phyloP scores from a whole-genome alignment of 1,139 yeast genomes.

The Geotrichum aggregatum region DNA sequence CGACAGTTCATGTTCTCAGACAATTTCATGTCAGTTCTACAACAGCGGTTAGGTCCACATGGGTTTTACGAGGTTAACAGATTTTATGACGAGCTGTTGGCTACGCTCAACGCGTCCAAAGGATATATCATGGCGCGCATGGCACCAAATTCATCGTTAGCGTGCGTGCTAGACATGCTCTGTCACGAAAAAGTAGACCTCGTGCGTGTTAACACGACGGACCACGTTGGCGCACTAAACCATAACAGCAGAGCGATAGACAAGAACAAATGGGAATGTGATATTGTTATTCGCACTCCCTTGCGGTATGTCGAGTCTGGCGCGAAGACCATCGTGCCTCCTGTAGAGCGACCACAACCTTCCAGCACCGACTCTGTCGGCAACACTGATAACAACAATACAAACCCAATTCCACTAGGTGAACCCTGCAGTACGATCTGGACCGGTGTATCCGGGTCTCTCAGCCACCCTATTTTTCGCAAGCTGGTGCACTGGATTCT shows the following conservation, averaged over 20 bases:
- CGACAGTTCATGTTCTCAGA: conserved; percentile 59
- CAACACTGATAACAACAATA: too few species aligned
- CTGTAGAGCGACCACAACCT: conserved; percentile 13
- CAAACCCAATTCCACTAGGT: conserved; percentile 44
- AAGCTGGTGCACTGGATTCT: conserved; percentile 53
- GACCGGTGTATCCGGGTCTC: conserved; percentile 62
- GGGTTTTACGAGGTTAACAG: conserved; percentile 47
- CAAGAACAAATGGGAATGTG: conserved; percentile 59
- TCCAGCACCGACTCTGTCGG: too few species aligned
- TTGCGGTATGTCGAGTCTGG: conserved; percentile 21
- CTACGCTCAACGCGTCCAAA: conserved; percentile 43
- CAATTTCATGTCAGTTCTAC: conserved; percentile 45
- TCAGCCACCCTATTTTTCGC: conserved; percentile 59
- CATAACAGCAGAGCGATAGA: conserved; percentile 63
- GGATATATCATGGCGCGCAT: conserved; percentile 58
- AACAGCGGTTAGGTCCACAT: conserved; percentile 42
- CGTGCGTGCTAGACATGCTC: conserved; percentile 49
- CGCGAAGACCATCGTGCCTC: not conserved
- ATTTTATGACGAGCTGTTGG: conserved; percentile 44
- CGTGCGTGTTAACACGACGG: conserved; percentile 52
- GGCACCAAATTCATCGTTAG: conserved; percentile 56
- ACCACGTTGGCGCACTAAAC: conserved; percentile 46
- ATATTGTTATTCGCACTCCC: conserved; percentile 40
- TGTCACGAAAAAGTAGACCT: conserved; percentile 42
- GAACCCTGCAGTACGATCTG: conserved; percentile 70